Base-by-base conservation (phyloP, 129 eudicot genomes). In the Ambrosia trifida region DNA sequence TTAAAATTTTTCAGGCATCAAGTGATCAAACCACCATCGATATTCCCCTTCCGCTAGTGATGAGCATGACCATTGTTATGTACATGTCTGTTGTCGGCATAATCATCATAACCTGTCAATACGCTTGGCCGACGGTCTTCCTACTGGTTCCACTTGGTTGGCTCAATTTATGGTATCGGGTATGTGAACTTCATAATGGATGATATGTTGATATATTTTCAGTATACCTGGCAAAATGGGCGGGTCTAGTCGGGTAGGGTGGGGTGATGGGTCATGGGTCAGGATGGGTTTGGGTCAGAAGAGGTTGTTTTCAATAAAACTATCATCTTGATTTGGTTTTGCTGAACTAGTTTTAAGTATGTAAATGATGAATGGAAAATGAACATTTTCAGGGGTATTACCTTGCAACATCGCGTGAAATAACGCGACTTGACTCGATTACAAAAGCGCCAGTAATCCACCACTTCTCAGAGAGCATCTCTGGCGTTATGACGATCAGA, bases 81-180 rank as follows among this genome's bases (percentile, higher is more conserved):
- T 89, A 80, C 82, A 78, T 84, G 73, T 46, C 85, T 11, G 73
- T 89, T 53, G 66, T 86, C 3, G 74, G 88, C 62, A 79, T 83
- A 5, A 44, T 89, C 68, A 53, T 89, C 52, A 78, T 89, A 41
- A 86, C 93, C 1, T 80, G 84, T 51, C 88, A 82, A 73, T 79
- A 81, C 44, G 93, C 93, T 78, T 89, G 93, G 93, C 96, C 96
- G 2, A 86, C 88, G 17, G 51, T 76, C 31, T 68, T 89, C 69
- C 72, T 84, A 16, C 54, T 89, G 11, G 14, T 86, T 65, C 96
- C 96, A 36, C 83, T 89, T 7, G 73, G 72, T 20, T 89, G 96
- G 93, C 82, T 84, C 54, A 89, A 86, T 60, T 50, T 86, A 57
- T 89, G 96, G 96, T 89, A 84, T 64, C 88, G 86, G 93, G 91